Conservation (phyloP, 2,329 filamentous ascomycete species). For the Colletotrichum higginsianum region DNA sequence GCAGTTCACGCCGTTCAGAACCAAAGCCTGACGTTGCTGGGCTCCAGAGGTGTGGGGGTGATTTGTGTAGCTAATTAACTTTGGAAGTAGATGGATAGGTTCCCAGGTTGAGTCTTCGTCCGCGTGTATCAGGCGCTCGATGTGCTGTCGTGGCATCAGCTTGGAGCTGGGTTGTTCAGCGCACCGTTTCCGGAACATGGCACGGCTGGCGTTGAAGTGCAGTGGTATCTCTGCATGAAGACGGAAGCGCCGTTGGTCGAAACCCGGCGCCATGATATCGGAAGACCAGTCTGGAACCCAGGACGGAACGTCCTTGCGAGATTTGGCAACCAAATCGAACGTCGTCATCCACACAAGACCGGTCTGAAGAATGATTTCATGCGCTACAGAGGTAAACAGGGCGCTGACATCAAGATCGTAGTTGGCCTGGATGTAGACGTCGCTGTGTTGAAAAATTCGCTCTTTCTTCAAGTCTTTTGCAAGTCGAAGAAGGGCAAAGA, state of each 20-base stretch:
- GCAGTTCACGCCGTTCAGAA: background rate
- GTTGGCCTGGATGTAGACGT: background rate
- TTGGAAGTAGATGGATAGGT: background rate
- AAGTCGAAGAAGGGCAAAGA: slow-evolving; percentile 38
- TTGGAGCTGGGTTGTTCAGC: background rate
- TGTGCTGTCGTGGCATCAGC: slow-evolving; percentile 4
- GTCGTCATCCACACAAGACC: slow-evolving; percentile 35
- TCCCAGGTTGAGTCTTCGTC: background rate
- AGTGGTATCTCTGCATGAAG: slow-evolving; percentile 11
- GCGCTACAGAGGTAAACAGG: background rate
- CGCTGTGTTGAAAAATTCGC: background rate
- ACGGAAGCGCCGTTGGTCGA: slow-evolving; percentile 1
- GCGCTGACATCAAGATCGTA: background rate
- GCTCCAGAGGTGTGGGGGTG: too few species aligned
- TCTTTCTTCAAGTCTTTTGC: slow-evolving; percentile 4
- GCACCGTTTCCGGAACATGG: background rate
- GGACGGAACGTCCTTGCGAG: slow-evolving; percentile 28
- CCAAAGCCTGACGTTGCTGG: background rate
- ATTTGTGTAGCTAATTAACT: background rate
- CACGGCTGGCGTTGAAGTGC: slow-evolving; percentile 25
- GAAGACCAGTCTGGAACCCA: slow-evolving; percentile 44
- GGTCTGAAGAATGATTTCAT: background rate
- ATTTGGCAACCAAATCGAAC: slow-evolving; percentile 34
- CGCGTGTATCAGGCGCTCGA: background rate
- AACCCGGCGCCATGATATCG: background rate